Conservation (phyloP, 1,284 basidiomycete species). For the Xerocomus amazonicus region DNA sequence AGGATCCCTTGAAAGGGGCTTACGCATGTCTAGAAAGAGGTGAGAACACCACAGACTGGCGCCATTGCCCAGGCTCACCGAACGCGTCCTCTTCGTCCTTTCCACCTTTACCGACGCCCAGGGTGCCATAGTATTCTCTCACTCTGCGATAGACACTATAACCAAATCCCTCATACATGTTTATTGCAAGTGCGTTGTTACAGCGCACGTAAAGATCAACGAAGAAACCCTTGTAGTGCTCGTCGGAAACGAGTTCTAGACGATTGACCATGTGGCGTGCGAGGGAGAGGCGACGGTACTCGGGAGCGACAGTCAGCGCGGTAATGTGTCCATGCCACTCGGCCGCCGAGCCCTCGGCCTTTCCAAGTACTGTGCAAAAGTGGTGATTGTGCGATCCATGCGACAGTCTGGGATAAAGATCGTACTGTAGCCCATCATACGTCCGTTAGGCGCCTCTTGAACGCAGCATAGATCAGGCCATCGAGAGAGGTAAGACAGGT, state of each 20-base stretch:
- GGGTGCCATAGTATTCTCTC: constrained; percentile 79
- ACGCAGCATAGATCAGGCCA: constrained; percentile 90
- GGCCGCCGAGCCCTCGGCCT: constrained; percentile 68
- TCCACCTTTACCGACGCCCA: constrained; percentile 64
- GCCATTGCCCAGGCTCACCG: constrained; percentile 54
- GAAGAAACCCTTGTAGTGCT: constrained; percentile 75
- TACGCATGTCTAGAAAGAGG: constrained; percentile 73
- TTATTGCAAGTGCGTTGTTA: constrained; percentile 71
- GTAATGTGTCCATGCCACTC: constrained; percentile 93
- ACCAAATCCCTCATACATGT: constrained; percentile 83
- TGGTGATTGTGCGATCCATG: constrained; percentile 7
- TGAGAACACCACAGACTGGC: constrained; percentile 7
- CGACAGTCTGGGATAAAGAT: constrained; percentile 11
- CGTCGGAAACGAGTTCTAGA: constrained; percentile 79
- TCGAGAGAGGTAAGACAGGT: constrained; percentile 79
- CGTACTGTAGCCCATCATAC: constrained; percentile 85
- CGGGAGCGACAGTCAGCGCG: constrained; percentile 86
- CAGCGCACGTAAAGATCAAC: constrained; percentile 91
- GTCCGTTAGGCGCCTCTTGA: constrained; percentile 73
- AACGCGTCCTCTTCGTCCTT: constrained; percentile 88
- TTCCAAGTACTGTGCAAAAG: constrained; percentile 66
- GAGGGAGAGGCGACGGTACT: constrained; percentile 82
- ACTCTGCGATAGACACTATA: constrained; percentile 87
- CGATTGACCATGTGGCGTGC: constrained; percentile 79
- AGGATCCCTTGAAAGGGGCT: constrained; percentile 68